These are phyloP conservation scores for Millerozyma acaciae DNA, from an alignment of 805 yeast species.

Conservation along the genomic window DNA sequence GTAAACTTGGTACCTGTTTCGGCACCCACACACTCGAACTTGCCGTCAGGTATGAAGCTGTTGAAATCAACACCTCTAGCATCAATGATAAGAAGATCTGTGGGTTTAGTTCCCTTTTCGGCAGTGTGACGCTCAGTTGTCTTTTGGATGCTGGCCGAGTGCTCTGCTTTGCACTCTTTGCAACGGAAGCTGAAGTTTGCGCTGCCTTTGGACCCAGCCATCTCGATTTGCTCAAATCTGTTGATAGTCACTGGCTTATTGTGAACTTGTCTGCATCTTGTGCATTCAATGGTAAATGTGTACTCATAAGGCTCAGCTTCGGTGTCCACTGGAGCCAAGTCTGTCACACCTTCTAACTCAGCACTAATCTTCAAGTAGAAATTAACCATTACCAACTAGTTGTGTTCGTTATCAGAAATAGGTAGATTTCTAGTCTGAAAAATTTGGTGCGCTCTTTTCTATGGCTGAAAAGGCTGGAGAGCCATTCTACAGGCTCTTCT, in stretches of 20 bases:
- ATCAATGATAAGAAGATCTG: slow-evolving; percentile 63
- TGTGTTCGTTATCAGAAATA: no score
- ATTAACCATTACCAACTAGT: slow-evolving; percentile 39
- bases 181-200: slow-evolving; percentile 82
- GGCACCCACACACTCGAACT: slow-evolving; percentile 52
- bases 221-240: slow-evolving; percentile 59
- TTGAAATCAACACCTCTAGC: slow-evolving; percentile 78
- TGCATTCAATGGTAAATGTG: slow-evolving; percentile 70
- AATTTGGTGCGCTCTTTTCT: no score
- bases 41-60: slow-evolving; percentile 66
- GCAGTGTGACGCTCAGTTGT: slow-evolving; percentile 28
- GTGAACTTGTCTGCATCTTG: slow-evolving; percentile 74
- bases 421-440: no score
- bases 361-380: slow-evolving; percentile 38
- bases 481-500: no score
- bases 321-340: slow-evolving; percentile 58
- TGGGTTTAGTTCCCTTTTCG: slow-evolving; percentile 43
- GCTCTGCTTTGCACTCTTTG: slow-evolving; percentile 52
- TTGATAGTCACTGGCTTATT: slow-evolving; percentile 67
- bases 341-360: slow-evolving; percentile 52
- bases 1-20: slow-evolving; percentile 49
- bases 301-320: slow-evolving; percentile 65
- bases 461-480: no score
- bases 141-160: slow-evolving; percentile 31
- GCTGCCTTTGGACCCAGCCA: slow-evolving; percentile 72